phyloP scores from a whole-genome alignment of 1,284 basidiomycete genomes.

The Sparassis latifolia region DNA sequence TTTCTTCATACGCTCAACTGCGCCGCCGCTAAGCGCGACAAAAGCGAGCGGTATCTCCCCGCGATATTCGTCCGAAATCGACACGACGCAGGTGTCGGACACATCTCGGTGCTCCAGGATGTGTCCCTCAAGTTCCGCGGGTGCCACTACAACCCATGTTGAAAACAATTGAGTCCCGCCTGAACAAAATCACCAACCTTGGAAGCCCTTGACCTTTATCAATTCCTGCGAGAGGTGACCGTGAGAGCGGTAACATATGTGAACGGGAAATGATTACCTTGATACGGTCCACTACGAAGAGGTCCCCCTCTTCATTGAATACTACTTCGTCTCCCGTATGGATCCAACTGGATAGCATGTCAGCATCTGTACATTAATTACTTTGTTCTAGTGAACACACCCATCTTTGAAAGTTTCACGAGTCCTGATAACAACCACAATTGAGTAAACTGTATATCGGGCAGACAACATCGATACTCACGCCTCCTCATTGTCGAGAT shows the following conservation, averaged over 20 bases:
- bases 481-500: slow-evolving; percentile 35
- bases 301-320: slow-evolving; percentile 31
- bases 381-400: slow-evolving; percentile 11
- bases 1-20: slow-evolving; percentile 30
- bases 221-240: slow-evolving; percentile 5
- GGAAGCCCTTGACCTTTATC: slow-evolving; percentile 21
- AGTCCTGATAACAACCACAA: slow-evolving; percentile 22
- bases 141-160: slow-evolving; percentile 29
- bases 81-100: slow-evolving; percentile 66
- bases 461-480: slow-evolving; percentile 18
- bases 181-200: slow-evolving; percentile 3
- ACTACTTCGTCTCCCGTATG: slow-evolving; percentile 39
- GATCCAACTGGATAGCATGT: slow-evolving; percentile 29
- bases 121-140: slow-evolving; percentile 42
- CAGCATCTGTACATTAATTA: too few relatives aligned
- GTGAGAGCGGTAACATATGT: not conserved
- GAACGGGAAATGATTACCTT: slow-evolving; percentile 24
- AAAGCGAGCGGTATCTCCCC: slow-evolving; percentile 75
- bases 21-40: slow-evolving; percentile 44
- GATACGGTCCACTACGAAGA: slow-evolving; percentile 40
- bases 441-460: not conserved
- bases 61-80: slow-evolving; percentile 67
- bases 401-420: slow-evolving; percentile 37
- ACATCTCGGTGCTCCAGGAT: slow-evolving; percentile 67
- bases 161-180: not conserved